Evolutionary conservation across 108 stramenopile species (phyloP).

Genomic region (Asterionellopsis glacialis): DNA sequence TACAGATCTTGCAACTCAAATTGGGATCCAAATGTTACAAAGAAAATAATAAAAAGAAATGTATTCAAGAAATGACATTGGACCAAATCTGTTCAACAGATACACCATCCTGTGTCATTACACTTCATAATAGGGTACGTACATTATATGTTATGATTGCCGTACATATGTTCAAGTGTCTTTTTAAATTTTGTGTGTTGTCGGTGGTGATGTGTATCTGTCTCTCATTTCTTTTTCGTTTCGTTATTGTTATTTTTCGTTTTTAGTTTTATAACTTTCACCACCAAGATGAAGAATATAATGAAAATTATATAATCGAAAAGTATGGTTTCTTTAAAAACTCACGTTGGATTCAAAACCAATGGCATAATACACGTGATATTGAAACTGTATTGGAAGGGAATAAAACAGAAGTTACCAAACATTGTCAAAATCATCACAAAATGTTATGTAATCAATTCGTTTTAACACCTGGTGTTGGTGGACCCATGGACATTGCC

Average conservation of each 20-base stretch:
- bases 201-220: no score
- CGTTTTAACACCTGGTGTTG: constrained; percentile 44
- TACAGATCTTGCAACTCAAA: constrained; percentile 29
- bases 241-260: no score
- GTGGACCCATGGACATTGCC: constrained; percentile 23
- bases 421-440: constrained; percentile 8
- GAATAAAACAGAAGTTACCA: constrained; percentile 35
- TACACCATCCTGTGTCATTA: constrained; percentile 12
- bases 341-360: constrained; percentile 26
- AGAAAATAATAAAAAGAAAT: background rate
- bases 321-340: constrained; percentile 32
- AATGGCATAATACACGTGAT: constrained; percentile 47
- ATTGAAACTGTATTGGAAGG: constrained; percentile 29
- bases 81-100: constrained; percentile 16
- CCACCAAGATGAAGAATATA: constrained; percentile 14
- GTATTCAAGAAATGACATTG: constrained; percentile 1
- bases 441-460: constrained; percentile 24
- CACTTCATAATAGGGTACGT: no score
- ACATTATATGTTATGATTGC: no score
- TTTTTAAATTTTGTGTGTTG: no score
- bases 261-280: no score
- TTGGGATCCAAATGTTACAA: constrained; percentile 28
- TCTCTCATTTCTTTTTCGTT: no score
- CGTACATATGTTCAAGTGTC: no score
- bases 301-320: constrained; percentile 17